Base-by-base conservation (phyloP, 768 basidiomycete genomes). In the Suillus americanus region DNA sequence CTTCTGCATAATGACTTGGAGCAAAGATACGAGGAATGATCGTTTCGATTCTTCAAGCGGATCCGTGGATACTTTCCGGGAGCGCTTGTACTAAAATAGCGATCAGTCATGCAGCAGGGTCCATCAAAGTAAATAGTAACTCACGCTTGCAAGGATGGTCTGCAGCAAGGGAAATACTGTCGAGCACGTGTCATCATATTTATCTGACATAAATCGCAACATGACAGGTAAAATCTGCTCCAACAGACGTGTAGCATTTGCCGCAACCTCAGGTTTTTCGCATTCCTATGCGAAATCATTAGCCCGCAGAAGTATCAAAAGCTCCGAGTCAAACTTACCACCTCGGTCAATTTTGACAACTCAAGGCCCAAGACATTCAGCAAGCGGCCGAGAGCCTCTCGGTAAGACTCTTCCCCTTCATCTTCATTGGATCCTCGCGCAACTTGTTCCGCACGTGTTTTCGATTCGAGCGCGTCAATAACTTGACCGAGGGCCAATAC, bases 131-230 rank as follows among this genome's bases (percentile, higher is more conserved):
- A 45, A 43, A 30, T 60, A 60, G 35, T 33, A 50, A 30, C 91
- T 75, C 74, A 95, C 95, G 59, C 83, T 84, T 37, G 83, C 80
- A 45, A 99, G 84, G 63, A 97, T 79, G 25, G 85, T 83, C 66
- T 89, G 86, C 16, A 97, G 79, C 62, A 97, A 79, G 3, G 92
- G 88, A 71, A 95, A 93, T 46, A 98, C 83, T 8, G 95, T 90
- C 25, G 87, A 86, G 67, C 89, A 89, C 7, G 94, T 95, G 70
- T 97, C 95, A 66, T 96, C 93, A 67, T 93, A 92, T 33, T 89
- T 83, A 72, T 99, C 97, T 10, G 89, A 90, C 79, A 99, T 82
- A 80, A 98, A 95, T 18, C 87, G 89, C 13, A 99, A 82, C 80
- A 94, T 84, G 41, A 95, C 82, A 2, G 95, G 94, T 20, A 95